A percentile compares a stretch with the other conserved stretches of the same genome.
These are phyloP conservation scores for Ustilago trichophora DNA, from an alignment of 1,284 basidiomycete species.

Conservation along the genomic window DNA sequence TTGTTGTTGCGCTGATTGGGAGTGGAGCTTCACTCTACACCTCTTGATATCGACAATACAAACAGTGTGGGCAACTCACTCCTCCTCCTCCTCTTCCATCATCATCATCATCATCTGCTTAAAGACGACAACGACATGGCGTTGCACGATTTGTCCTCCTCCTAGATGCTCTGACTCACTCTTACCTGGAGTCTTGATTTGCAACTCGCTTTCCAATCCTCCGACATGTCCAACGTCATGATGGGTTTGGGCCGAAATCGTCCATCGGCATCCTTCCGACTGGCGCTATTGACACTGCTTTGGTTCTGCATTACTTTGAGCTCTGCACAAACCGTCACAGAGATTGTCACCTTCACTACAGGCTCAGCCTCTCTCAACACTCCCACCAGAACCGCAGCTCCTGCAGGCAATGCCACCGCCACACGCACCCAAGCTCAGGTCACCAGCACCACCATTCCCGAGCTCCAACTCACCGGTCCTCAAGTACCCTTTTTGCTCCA, in stretches of 20 bases:
- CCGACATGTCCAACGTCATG: conserved; percentile 1
- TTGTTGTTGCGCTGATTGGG: too few relatives aligned
- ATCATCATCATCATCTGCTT: too few relatives aligned
- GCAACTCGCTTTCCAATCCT: too few relatives aligned
- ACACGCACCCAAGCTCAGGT: conserved; percentile 14
- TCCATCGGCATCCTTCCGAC: conserved; percentile 11
- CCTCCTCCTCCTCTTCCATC: too few relatives aligned
- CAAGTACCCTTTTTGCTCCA: conserved; percentile 46
- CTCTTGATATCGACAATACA: too few relatives aligned
- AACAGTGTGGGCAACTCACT: too few relatives aligned
- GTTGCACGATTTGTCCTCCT: too few relatives aligned
- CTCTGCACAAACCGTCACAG: conserved; percentile 28
- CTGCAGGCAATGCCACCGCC: conserved; percentile 9
- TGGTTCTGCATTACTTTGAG: background rate
- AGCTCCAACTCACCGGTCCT: conserved; percentile 35
- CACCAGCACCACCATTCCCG: conserved; percentile 43
- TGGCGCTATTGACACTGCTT: background rate
- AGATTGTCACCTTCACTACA: conserved; percentile 28
- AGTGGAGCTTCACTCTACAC: too few relatives aligned
- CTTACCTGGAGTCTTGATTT: too few relatives aligned
- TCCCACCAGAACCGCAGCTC: conserved; percentile 8
- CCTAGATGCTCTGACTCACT: too few relatives aligned
- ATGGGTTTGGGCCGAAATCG: conserved; percentile 1
- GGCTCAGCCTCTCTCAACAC: conserved; percentile 46
- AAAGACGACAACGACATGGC: too few relatives aligned